Conservation (phyloP, 2,329 filamentous ascomycete species). For the Alternaria gaisen region DNA sequence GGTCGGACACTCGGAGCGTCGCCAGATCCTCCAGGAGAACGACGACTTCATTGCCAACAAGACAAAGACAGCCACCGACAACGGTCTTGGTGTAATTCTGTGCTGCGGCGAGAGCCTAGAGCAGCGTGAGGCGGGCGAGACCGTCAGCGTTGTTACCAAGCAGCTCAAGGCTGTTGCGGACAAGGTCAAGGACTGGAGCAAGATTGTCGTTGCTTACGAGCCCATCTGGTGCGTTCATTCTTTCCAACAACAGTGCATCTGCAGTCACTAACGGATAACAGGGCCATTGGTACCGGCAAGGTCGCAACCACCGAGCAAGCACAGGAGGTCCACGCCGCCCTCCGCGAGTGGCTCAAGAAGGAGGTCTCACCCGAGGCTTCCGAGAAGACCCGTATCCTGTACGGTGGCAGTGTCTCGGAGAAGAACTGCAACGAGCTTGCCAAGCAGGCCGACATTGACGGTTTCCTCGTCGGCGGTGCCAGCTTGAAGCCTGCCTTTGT, state of each 20-base stretch:
- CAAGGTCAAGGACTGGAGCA: slow-evolving; percentile 85
- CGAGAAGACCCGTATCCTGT: slow-evolving; percentile 91
- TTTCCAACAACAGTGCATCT: background rate
- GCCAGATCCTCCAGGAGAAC: slow-evolving; percentile 85
- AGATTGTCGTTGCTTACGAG: slow-evolving; percentile 97
- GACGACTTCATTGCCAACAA: slow-evolving; percentile 87
- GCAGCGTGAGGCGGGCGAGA: slow-evolving; percentile 86
- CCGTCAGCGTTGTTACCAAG: slow-evolving; percentile 81
- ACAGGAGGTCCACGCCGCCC: slow-evolving; percentile 69
- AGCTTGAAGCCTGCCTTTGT: slow-evolving; percentile 94
- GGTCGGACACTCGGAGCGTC: slow-evolving; percentile 93
- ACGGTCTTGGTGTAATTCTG: slow-evolving; percentile 89
- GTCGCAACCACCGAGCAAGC: slow-evolving; percentile 55
- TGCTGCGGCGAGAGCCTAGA: slow-evolving; percentile 97
- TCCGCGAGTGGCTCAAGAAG: slow-evolving; percentile 83
- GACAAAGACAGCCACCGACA: slow-evolving; percentile 90
- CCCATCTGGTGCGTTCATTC: slow-evolving; percentile 80
- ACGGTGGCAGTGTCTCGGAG: slow-evolving; percentile 95
- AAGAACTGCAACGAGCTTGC: slow-evolving; percentile 96
- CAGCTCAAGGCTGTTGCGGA: slow-evolving; percentile 87
- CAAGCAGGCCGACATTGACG: slow-evolving; percentile 94
- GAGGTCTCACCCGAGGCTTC: slow-evolving; percentile 79
- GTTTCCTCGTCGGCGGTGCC: slow-evolving; percentile 95
- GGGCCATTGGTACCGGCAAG: slow-evolving; percentile 81
- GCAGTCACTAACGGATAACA: slow-evolving; percentile 37